Evolutionary conservation across 2,329 filamentous ascomycete genomes (phyloP), one percentile per base, ranked within the genome.

Genomic region (Aulographum hederae): DNA sequence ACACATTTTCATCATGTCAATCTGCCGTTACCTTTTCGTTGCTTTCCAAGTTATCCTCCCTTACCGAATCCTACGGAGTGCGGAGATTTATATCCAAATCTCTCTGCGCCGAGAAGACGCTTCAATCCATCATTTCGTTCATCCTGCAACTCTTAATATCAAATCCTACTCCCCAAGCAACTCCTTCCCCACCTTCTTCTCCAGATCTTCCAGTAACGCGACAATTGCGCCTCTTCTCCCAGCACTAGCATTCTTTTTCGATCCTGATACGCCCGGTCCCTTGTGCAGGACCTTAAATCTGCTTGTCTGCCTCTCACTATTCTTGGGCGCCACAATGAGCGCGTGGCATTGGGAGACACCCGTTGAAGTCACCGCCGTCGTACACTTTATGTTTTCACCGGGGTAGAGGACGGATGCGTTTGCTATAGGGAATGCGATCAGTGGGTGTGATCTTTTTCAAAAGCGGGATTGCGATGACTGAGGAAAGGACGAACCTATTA

Each of bases 151-250:
- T n/a, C n/a, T n/a, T n/a, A n/a, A n/a, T n/a, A n/a, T n/a, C n/a
- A n/a, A n/a, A n/a, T n/a, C n/a, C n/a, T n/a, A n/a, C n/a, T n/a
- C 20, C 6, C 8, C 26, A 28, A 32, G 20, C 6, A 32, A 26
- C 17, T 32, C 30, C 30, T 32, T 32, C 11, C 30, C 30, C n/a
- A 32, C 30, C 30, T 17, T 32, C 8, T 18, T 23, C 20, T 32
- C 30, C 30, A 32, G 5, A n/a, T 32, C 30, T 20, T 32, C 30
- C 10, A 32, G 30, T 13, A 25, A 16, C 10, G 18, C 30, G 6
- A 14, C 30, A 4, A 32, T 26, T 4, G 30, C 30, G 8, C 13
- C 13, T 13, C 30, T 18, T 12, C 30, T 6, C 12, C 18, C 5
- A 6, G 10, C 16, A 3, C 18, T 20, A 4, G 30, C 14, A 5